These are phyloP conservation scores for Suillus subaureus DNA, from an alignment of 768 basidiomycete genomes.

Conservation along the genomic window DNA sequence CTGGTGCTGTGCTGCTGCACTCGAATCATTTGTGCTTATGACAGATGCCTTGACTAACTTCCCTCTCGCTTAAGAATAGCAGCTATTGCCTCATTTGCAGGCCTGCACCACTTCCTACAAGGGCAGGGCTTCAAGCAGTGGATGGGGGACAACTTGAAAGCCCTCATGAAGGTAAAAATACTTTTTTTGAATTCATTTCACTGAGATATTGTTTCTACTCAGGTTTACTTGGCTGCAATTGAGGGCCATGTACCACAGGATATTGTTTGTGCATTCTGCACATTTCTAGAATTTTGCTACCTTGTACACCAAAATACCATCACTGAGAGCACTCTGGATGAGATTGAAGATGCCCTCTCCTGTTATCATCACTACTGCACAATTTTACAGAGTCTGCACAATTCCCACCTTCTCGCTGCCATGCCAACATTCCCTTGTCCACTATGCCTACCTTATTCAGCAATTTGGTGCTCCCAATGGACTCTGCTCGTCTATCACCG, in stretches of 20 bases:
- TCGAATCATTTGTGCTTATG: too few relatives aligned
- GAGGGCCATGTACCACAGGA: too few relatives aligned
- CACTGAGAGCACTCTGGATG: slow-evolving; percentile 13
- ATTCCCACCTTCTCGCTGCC: slow-evolving; percentile 17
- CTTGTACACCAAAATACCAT: slow-evolving; percentile 17
- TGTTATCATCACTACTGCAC: slow-evolving; percentile 23
- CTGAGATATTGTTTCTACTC: too few relatives aligned
- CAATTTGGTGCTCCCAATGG: slow-evolving; percentile 33
- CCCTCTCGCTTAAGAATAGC: too few relatives aligned
- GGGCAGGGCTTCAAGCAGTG: slow-evolving; percentile 36
- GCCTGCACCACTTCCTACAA: slow-evolving; percentile 24
- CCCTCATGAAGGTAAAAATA: slow-evolving; percentile 6
- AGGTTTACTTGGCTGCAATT: too few relatives aligned
- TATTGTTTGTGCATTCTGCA: background rate
- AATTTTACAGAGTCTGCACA: slow-evolving; percentile 11
- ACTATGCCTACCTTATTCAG: slow-evolving; percentile 24
- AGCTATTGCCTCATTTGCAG: slow-evolving; percentile 6
- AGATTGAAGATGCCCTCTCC: slow-evolving; percentile 13
- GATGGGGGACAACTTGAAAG: slow-evolving; percentile 35
- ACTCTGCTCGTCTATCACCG: slow-evolving; percentile 23
- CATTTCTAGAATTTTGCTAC: slow-evolving; percentile 33
- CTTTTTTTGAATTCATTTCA: too few relatives aligned
- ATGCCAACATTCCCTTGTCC: slow-evolving; percentile 20
- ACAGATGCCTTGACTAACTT: too few relatives aligned
- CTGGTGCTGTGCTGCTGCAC: too few relatives aligned